A percentile compares a stretch with the other conserved stretches of the same genome.
Conservation (phyloP, 345 rosid genomes). For the Carallia pectinifolia region DNA sequence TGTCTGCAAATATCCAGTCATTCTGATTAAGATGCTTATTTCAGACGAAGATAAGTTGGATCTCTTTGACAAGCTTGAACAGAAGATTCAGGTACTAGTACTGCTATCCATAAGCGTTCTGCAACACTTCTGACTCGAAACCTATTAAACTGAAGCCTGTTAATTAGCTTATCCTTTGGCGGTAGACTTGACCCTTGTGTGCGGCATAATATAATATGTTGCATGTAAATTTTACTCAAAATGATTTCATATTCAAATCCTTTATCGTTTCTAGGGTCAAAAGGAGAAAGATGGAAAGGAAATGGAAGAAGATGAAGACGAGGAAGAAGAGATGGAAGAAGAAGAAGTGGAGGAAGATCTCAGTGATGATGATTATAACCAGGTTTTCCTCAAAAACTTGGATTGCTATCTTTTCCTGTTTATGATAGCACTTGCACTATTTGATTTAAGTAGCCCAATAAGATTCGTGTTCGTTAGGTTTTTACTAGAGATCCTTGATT, state of each 20-base stretch:
- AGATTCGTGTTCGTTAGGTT: no score
- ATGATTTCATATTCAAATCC: neutral
- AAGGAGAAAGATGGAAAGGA: slow-evolving; percentile 41
- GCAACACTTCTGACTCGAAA: neutral
- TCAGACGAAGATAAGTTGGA: slow-evolving; percentile 38
- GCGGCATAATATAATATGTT: neutral
- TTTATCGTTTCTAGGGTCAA: slow-evolving; percentile 25
- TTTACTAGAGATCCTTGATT: no score
- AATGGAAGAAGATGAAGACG: slow-evolving; percentile 36
- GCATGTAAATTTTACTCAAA: neutral
- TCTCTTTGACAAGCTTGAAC: slow-evolving; percentile 45
- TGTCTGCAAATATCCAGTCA: neutral
- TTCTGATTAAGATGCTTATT: slow-evolving; percentile 17
- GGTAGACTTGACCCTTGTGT: neutral
- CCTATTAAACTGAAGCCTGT: neutral
- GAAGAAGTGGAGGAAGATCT: slow-evolving; percentile 37
- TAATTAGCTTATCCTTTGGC: neutral
- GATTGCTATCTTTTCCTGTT: neutral
- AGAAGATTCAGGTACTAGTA: slow-evolving; percentile 34
- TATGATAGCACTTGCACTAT: neutral
- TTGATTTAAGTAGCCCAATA: neutral
- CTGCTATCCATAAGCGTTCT: neutral
- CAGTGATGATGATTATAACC: slow-evolving; percentile 53
- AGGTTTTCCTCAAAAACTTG: slow-evolving; percentile 28
- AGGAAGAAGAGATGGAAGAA: slow-evolving; percentile 24